Base-by-base conservation (phyloP, 441 rosid species). In the Erodium moschatum region DNA sequence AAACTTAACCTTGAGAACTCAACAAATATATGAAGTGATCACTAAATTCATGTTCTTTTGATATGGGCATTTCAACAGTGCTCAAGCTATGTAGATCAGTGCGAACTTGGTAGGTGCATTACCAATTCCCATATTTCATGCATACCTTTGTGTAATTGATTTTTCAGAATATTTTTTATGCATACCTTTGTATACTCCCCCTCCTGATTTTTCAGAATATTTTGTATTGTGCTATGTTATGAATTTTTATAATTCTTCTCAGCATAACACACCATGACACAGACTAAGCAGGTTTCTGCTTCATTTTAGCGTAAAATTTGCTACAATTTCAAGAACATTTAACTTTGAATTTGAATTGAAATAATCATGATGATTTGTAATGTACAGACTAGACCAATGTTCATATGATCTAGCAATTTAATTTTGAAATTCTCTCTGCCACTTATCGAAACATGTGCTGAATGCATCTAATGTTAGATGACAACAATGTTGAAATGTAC, bases 291-390 rank as follows among this genome's bases (percentile, higher is more conserved):
- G 65, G 65, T 62, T 29, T 62, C 65, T 62, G 10, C 31, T 24
- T 11, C 38, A 27, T 11, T 27, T 27, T 62, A 48, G 5, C 13
- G 35, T 62, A 13, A 19, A 29, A 62, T 62, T 29, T 31, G 65
- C 65, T 62, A 29, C 38, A 29, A 40, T 62, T 27, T 13, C 24
- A 73, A 75, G 74, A 82, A 79, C 78, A 67, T 81, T 80, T 83
- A 74, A 33, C 66, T 78, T 72, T 66, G 84, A 80, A 84, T 86
- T 81, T 81, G 81, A 81, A 83, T 75, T 75, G 72, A 77, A 78
- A 81, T 29, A 72, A 81, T 76, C 58, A 73, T 66, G 29, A 65
- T 29, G 60, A 61, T 66, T 56, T 63, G 58, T 79, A 65, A 18
- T 74, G 69, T 73, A 75, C 81, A 65, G 62, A 68, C 70, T 72